Base-by-base conservation (phyloP, 1,139 yeast species). In the Hemisphaericaspora lyxosophila region DNA sequence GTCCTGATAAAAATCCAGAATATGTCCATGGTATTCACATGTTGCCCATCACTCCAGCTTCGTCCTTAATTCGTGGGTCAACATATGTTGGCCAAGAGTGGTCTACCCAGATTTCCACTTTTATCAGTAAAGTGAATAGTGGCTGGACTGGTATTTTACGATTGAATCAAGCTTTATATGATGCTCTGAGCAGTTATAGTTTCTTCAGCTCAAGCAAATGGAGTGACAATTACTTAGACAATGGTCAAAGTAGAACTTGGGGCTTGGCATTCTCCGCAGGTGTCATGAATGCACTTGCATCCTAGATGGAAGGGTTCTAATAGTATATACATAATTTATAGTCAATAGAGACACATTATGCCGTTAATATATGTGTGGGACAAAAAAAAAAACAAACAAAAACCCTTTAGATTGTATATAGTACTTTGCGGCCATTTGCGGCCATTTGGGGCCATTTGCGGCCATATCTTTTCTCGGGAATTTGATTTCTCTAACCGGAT, bases 21-120 rank as follows among this genome's bases (percentile, higher is more conserved):
- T 90, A 84, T 59, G 89, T 90, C 39, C 97, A 90, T 55, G 96
- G 96, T 55, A 89, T 90, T 46, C 97, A 90, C 58, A 92, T 92
- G 82, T 72, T 90, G 25, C 63, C 97, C 15, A 68, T 86, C 34
- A 87, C 95, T 0, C 92, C 96, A 0, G 79, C 85, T 16, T 83
- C 96, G n/a, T 80, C 92, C 1, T 80, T 75, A 45, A 73, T 88
- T 32, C 76, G 97, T 57, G 67, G 72, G 4, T 78, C 88, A 2
- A 60, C 65, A 1, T 90, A 80, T 60, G 95, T 83, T n/a, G 51
- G 68, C 46, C 79, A 88, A 61, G 97, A 90, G 64, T 90, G 96
- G 96, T 67, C 70, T 15, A 65, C 68, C 39, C 63, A 64, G 48
- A 59, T 85, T 15, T 59, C 70, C 3, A 50, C 54, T 0, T 70